Evolutionary conservation across 1,284 basidiomycete genomes (phyloP), one percentile per base, ranked within the genome.

Genomic region (Trichosporon coremiiforme): DNA sequence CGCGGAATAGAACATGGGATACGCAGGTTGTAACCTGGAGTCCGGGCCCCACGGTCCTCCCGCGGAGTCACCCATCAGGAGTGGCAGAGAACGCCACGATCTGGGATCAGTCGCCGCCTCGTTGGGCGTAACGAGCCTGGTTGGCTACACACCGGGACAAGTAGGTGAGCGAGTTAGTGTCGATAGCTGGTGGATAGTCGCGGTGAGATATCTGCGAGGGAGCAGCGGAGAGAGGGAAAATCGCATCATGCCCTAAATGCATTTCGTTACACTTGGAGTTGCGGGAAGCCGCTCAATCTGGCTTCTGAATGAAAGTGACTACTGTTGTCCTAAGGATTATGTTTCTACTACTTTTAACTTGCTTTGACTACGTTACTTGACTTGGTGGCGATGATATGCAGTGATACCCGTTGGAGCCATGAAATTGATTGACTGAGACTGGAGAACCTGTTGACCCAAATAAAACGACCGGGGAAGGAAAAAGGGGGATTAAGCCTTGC

Each of bases 401-500:
- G 41, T n/a, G 41, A 45, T 45, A 45, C 41, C 41, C 41, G 41
- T 45, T 45, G 41, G 41, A 45, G n/a, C 41, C 15, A 12, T n/a
- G 41, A 45, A 45, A 2, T 45, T 45, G 20, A 53, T 53, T 53
- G n/a, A 25, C 20, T 22, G 50, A 53, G 20, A 53, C 50, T 25
- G 50, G 20, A 53, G n/a, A 9, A 45, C 41, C 41, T 45, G 41
- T 45, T 45, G 41, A 45, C 53, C 53, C 53, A 33, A 62, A 35
- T 17, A 9, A 33, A 33, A 33, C 29, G 29, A 33, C 35, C 17
- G 50, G 15, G 12, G 4, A 17, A 25, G 25, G 41, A 38, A 15
- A n/a, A 45, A 13, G 17, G 25, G 50, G 4, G 50, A 7, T 53
- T n/a, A 50, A 20, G 31, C 22, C 47, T 45, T 41, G 66, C 72